A percentile compares a stretch with the other conserved stretches of the same genome.
Evolutionary conservation across 2,329 filamentous ascomycete species (phyloP).

Genomic region (Tolypocladium nubicola): DNA sequence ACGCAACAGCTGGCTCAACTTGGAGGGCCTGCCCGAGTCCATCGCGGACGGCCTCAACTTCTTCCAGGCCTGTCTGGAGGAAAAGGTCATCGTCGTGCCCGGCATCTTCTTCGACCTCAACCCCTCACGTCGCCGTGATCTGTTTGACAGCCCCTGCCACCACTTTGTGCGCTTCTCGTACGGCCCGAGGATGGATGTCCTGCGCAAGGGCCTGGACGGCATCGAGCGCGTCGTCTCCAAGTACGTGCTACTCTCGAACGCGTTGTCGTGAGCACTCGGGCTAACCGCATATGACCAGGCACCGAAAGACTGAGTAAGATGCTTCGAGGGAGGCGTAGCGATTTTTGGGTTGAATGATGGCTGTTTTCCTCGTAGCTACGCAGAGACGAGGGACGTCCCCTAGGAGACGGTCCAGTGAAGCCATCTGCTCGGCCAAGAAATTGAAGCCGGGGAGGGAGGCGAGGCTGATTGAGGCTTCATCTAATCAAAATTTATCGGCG

Average conservation of each 20-base stretch:
- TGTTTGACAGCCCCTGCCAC: conserved; percentile 93
- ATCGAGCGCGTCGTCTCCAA: conserved; percentile 74
- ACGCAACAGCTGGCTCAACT: conserved; percentile 40
- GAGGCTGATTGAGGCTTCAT: neutral
- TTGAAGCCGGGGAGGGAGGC: neutral
- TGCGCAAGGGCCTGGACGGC: conserved; percentile 71
- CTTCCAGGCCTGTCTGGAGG: conserved; percentile 85
- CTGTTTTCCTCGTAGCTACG: neutral
- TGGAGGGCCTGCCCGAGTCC: conserved; percentile 58
- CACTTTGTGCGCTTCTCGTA: conserved; percentile 82
- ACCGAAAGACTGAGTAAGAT: conserved; percentile 8
- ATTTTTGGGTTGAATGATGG: neutral
- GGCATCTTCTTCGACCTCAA: conserved; percentile 98
- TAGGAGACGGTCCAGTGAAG: no score
- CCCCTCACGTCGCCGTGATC: conserved; percentile 74
- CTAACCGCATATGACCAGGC: conserved; percentile 7
- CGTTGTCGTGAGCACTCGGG: neutral
- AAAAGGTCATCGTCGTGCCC: conserved; percentile 93
- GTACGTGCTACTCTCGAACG: conserved; percentile 28
- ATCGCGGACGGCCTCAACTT: conserved; percentile 94
- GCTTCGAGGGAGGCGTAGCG: neutral
- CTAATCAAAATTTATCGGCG: neutral
- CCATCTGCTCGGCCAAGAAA: neutral
- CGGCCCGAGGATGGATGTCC: conserved; percentile 68
- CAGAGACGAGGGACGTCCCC: neutral